Evolutionary conservation across 1,284 basidiomycete genomes (phyloP), one percentile per base, ranked within the genome.

Genomic region (Leccinum colubrinum): DNA sequence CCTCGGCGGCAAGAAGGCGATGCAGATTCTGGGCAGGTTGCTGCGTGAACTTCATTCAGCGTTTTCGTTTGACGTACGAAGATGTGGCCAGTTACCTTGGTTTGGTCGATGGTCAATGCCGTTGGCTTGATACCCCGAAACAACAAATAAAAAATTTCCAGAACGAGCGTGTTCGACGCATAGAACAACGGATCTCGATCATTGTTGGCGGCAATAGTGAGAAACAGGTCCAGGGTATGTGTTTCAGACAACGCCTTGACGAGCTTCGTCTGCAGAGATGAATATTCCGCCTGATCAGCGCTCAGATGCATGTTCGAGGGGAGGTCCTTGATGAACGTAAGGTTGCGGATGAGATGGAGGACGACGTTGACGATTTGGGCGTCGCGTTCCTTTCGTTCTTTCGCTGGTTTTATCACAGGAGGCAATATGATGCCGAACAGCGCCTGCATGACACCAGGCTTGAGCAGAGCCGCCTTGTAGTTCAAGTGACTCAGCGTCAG

Each of bases 111-210:
- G 0, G 82, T 79, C 50, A 97, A 78, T 2, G 84, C 80, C 2
- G 77, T 72, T 1, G 93, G 87, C 62, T 83, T 86, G 57, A 92
- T 82, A 2, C 90, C 89, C 43, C 94, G 85, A 74, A 93, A 93
- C 9, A 96, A 79, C 6, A 97, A 84, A 73, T 95, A 95, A 64
- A 96, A 83, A 35, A 95, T 95, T 75, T 98, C 96, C 35, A 98
- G 84, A 1, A 93, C 83, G 43, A 97, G 81, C 3, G 93, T 92
- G 72, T 97, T 97, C 82, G 86, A 95, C 7, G 82, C 80, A 63
- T 88, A 90, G 75, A 93, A 90, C 64, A 94, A 81, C 14, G 86
- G 81, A 70, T 93, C 90, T 54, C 84, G 84, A 54, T 79, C 77
- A 1, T 86, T 80, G 69, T 91, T 93, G 3, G 90, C 86, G 9